Evolutionary conservation across 2,329 filamentous ascomycete genomes (phyloP).

Genomic region (Fonsecaea pugnacius): DNA sequence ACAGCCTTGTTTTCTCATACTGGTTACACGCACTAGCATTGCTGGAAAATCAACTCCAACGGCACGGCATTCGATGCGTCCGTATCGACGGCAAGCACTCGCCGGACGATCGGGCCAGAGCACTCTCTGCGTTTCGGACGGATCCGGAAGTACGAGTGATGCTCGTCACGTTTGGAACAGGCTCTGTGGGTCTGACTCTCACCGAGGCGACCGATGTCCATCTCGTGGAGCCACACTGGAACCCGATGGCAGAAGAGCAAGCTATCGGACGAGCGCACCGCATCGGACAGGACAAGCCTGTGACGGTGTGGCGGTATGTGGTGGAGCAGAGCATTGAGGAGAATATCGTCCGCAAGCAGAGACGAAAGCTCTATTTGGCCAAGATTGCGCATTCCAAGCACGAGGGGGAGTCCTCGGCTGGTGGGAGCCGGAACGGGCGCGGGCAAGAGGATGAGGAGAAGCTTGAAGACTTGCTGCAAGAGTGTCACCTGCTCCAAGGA

Average conservation of each 20-base stretch:
- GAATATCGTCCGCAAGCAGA: slow-evolving; percentile 27
- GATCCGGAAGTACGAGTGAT: slow-evolving; percentile 95
- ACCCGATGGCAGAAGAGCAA: slow-evolving; percentile 96
- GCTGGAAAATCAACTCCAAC: neutral
- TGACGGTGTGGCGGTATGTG: slow-evolving; percentile 95
- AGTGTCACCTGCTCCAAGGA: neutral
- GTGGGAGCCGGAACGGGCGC: neutral
- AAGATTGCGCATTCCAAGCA: neutral
- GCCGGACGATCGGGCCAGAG: neutral
- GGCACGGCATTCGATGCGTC: neutral
- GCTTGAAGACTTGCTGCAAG: neutral
- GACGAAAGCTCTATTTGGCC: neutral
- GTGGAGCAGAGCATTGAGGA: slow-evolving; percentile 96
- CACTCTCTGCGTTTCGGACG: slow-evolving; percentile 70
- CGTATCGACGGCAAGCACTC: neutral
- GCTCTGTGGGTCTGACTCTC: slow-evolving; percentile 70
- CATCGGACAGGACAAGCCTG: slow-evolving; percentile 91
- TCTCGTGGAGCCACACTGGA: slow-evolving; percentile 99
- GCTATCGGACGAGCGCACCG: slow-evolving; percentile 98
- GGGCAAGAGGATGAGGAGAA: neutral
- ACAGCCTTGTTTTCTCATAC: neutral
- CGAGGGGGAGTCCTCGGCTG: neutral
- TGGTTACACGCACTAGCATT: slow-evolving; percentile 1
- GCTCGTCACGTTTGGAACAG: slow-evolving; percentile 72
- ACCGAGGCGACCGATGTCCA: slow-evolving; percentile 97